Evolutionary conservation across 148 eudicot genomes (phyloP).

Genomic region (Silene latifolia): DNA sequence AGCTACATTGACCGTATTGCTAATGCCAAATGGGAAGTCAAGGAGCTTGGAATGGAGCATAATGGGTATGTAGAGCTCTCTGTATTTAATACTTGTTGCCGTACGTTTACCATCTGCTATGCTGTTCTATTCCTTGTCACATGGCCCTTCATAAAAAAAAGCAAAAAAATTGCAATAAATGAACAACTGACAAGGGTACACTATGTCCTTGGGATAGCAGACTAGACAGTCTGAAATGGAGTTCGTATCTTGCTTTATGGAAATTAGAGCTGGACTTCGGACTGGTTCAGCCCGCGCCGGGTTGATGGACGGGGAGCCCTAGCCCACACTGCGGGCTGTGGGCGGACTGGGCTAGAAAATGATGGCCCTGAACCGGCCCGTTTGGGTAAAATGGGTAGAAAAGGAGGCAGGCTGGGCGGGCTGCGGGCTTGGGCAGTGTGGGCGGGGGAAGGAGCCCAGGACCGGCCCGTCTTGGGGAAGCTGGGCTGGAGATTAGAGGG

Average conservation of each 20-base stretch:
- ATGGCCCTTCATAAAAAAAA: neutral
- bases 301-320: no score
- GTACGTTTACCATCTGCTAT: neutral
- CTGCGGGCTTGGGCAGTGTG: no score
- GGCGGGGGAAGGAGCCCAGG: no score
- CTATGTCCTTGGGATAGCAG: neutral
- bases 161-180: neutral
- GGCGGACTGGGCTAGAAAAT: no score
- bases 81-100: neutral
- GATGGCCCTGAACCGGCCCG: no score
- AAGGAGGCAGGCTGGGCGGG: no score
- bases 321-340: no score
- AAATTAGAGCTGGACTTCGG: no score
- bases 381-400: no score
- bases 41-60: constrained; percentile 92
- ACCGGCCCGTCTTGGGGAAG: no score
- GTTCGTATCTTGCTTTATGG: neutral
- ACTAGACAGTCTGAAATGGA: neutral
- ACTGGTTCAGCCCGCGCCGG: no score
- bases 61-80: constrained; percentile 59
- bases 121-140: neutral
- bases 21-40: constrained; percentile 89
- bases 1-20: constrained; percentile 90
- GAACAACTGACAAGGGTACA: neutral
- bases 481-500: no score